Base-by-base conservation (phyloP, 1,284 basidiomycete genomes). In the Xerocomus amazonicus region DNA sequence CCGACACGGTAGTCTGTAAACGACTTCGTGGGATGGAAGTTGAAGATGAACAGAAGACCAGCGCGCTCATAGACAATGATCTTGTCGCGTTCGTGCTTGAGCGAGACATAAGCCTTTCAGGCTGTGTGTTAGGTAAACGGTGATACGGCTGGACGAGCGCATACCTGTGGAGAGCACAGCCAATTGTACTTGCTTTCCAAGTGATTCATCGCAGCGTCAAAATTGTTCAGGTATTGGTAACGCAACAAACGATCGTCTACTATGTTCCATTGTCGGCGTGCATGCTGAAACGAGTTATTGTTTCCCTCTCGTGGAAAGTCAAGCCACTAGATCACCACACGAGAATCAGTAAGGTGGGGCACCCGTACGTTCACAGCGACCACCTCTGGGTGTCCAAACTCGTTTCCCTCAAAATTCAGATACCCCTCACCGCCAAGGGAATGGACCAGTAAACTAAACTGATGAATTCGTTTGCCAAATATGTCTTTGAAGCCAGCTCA, bases 301-400 rank as follows among this genome's bases (percentile, higher is more conserved):
- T 99, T 99, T 13, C 96, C 96, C 58, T 84, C 91, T 29, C 96
- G 87, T 34, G 96, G 96, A 73, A 99, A 99, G 70, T 98, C 96
- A 62, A 99, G 91, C 96, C 96, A 99, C 86, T 93, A 43, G 10
- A 56, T 6, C 34, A 32, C 13, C 43, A 6, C n/a, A 19, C 33
- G 17, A n/a, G 43, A 33, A 12, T 48, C 28, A 38, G 44, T 38
- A 41, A 48, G 45, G 41, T 36, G 40, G 33, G 3, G 43, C 23
- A 9, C 29, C 6, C 46, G 43, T 17, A 28, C 27, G 14, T 43
- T 36, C 28, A n/a, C 5, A 12, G 36, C 23, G 61, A 74, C 42
- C 57, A 87, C 92, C 74, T 97, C 95, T 10, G 94, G 95, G 67
- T 97, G 95, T 37, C 95, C 95, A 62, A 97, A 97, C 67, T 97